Percentiles rank a stretch among this genome's conserved stretches.
Evolutionary conservation across 768 basidiomycete species (phyloP).

Genomic region (Serpula lacrymans): DNA sequence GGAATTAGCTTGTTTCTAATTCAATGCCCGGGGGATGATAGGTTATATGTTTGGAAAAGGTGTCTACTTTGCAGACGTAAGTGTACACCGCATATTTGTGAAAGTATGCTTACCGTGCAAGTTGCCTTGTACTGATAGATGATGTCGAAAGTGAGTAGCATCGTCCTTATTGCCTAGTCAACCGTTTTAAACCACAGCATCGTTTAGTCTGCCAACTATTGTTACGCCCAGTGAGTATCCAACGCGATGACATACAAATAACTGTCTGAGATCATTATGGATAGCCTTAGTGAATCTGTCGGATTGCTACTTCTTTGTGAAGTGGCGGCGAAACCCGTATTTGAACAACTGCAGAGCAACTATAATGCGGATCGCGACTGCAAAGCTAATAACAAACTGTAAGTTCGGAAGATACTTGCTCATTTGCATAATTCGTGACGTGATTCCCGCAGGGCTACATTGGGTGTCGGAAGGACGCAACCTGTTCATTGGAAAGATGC

Average conservation of each 20-base stretch:
- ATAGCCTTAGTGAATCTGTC: conserved; percentile 46
- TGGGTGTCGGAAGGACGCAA: conserved; percentile 51
- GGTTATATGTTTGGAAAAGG: conserved; percentile 68
- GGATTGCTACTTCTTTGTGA: conserved; percentile 62
- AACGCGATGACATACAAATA: background rate
- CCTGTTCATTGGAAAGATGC: conserved; percentile 60
- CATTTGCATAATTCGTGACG: background rate
- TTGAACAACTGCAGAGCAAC: conserved; percentile 42
- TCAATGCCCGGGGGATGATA: conserved; percentile 5
- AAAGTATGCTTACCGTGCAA: conserved; percentile 1
- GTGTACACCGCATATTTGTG: conserved; percentile 12
- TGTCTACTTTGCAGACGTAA: conserved; percentile 61
- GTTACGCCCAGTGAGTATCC: conserved; percentile 42
- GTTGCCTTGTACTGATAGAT: conserved; percentile 36
- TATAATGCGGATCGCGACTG: conserved; percentile 50
- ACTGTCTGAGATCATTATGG: conserved; percentile 6
- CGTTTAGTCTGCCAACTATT: conserved; percentile 52
- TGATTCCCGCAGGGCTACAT: conserved; percentile 40
- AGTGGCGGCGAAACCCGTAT: conserved; percentile 54
- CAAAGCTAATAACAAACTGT: conserved; percentile 38
- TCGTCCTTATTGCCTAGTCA: background rate
- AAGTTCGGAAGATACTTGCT: conserved; percentile 11
- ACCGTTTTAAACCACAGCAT: background rate
- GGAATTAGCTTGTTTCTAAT: background rate
- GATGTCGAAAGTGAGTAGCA: conserved; percentile 54